Evolutionary conservation across 345 rosid species (phyloP), one percentile per base, ranked within the genome.

Genomic region (Durio zibethinus): DNA sequence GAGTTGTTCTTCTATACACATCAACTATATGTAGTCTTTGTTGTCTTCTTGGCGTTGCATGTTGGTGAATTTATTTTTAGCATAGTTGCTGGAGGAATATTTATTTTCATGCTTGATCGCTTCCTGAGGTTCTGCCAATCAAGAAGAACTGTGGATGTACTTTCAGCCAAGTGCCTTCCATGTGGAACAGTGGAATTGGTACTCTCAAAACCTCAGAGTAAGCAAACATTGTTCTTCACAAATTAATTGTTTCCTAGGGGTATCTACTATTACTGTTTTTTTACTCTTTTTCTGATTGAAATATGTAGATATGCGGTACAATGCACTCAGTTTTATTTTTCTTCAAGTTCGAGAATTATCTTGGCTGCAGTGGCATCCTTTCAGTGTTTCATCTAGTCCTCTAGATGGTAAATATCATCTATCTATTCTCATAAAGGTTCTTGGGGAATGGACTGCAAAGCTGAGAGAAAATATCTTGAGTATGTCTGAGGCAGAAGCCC

Each of bases 301-400:
- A 61, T 33, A 11, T 73, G 69, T 74, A 93, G 98, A 81, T 86
- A 79, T 95, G 80, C 76, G 80, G 29, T 95, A 95, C 83, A 95
- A 93, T 75, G 93, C 99, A 20, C 88, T 95, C 64, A 90, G 98
- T 78, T 93, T 95, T 60, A 54, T 95, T 53, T 95, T 95, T 86
- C 87, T 95, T 76, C 99, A 90, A 88, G 84, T 93, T 56, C 85
- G 90, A 77, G 93, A 89, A 81, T 43, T 95, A 42, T 95, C 99
- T 38, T 93, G 96, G 99, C 84, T 92, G 80, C 98, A 95, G 64
- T 95, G 99, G 98, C 98, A 95, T 85, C 98, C 97, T 72, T 95
- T 95, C 79, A 93, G 99, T 69, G 96, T 95, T 65, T 92, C 99
- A 48, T 93, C 98, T 18, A 93, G 99, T 77, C 97, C 97, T 77